Base-by-base conservation (phyloP, 2,329 filamentous ascomycete genomes). In the Claviceps digitariae region DNA sequence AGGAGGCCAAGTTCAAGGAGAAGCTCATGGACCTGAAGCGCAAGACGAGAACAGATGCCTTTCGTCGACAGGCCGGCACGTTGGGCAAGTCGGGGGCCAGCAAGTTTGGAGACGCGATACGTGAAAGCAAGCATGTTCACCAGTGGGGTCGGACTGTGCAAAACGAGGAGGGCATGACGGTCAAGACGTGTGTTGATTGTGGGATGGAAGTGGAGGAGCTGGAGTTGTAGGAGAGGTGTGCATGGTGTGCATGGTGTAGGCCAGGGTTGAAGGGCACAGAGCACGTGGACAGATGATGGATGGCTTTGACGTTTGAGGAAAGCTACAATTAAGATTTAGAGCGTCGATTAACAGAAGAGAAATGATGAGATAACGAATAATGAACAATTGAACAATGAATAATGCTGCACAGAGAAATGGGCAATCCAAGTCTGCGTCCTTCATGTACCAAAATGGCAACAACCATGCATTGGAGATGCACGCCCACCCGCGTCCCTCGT, bases 21-120 rank as follows among this genome's bases (percentile, higher is more conserved):
- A 95, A 95, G 72, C 73, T 98, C 36, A 76, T 86, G 6, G 90
- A 97, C 52, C 66, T 98, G 57, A 98, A 97, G 75, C 90, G 91
- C 69, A 84, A 90, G 66, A 98, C 93, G 13, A 76, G 90, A 47
- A 90, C 94, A 0, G 93, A 97, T 61, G 88, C 90, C 0, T 95
- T 91, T 61, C 81, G 90, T 53, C 74, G 90, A 50, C 84, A 83
- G 60, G 77, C 81, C 52, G 79, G 78, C 53, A 75, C 76, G 2
- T 73, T 82, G 57, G 77, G 77, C 57, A 75, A 77, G 13, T 69
- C 67, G 1, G 73, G 69, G 21, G 74, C 76, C 13, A 73, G 70
- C 43, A 75, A 73, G 55, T 95, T 96, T 72, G 90, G 91, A 0
- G 88, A 95, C 66, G 77, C 78, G 51, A 76, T 96, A 25, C 80